phyloP scores from a whole-genome alignment of 805 yeast species.

The Sungouiella blattae region DNA sequence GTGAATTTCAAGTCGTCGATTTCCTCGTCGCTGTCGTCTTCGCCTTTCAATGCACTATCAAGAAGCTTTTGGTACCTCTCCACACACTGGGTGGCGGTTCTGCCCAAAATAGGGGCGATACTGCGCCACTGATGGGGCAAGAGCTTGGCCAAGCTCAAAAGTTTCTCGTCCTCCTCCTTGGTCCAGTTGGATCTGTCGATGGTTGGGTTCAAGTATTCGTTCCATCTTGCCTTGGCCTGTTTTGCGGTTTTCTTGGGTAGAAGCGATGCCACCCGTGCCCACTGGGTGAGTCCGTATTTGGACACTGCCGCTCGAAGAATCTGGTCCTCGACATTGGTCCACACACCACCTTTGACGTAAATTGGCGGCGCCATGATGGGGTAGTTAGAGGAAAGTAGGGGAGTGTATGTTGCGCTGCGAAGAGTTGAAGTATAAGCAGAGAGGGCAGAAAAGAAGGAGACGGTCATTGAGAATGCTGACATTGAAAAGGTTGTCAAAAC shows the following conservation, averaged over 20 bases:
- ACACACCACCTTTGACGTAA: slow-evolving; percentile 82
- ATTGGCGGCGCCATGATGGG: slow-evolving; percentile 52
- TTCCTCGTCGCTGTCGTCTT: slow-evolving; percentile 21
- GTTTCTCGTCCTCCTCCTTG: slow-evolving; percentile 68
- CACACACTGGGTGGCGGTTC: slow-evolving; percentile 84
- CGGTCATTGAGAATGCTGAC: no score
- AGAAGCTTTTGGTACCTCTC: slow-evolving; percentile 77
- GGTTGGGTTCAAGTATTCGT: slow-evolving; percentile 77
- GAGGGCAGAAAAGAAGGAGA: no score
- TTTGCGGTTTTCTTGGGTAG: slow-evolving; percentile 81
- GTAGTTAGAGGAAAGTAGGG: no score
- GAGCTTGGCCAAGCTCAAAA: slow-evolving; percentile 61
- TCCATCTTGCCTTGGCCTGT: slow-evolving; percentile 93
- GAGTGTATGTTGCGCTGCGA: no score
- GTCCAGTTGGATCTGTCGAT: slow-evolving; percentile 68
- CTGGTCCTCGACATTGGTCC: slow-evolving; percentile 87
- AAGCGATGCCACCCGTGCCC: slow-evolving; percentile 90
- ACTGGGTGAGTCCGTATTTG: slow-evolving; percentile 90
- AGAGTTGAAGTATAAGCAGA: no score
- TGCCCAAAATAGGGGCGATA: slow-evolving; percentile 73
- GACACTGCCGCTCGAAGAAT: slow-evolving; percentile 86
- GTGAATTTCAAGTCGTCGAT: slow-evolving; percentile 34
- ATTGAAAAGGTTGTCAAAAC: no score
- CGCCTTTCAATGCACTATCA: slow-evolving; percentile 39
- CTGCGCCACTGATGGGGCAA: slow-evolving; percentile 95